Base-by-base conservation (phyloP, 2,329 filamentous ascomycete genomes). In the Whalleya microplaca region DNA sequence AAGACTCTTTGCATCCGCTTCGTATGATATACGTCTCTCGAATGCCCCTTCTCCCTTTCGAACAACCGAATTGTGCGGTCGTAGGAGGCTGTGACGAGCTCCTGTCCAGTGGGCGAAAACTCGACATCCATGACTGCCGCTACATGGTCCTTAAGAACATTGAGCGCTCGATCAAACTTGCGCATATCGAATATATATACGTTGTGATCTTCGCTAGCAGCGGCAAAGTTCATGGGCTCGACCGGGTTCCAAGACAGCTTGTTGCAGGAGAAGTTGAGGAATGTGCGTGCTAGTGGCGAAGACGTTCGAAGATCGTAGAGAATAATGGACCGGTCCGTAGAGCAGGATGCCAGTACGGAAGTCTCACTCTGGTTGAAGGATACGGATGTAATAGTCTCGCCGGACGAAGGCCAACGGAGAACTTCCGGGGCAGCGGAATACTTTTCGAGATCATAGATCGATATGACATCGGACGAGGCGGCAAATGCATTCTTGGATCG, bases 71-170 rank as follows among this genome's bases (percentile, higher is more conserved):
- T 81, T 3, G 92, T 96, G 59, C 92, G 87, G 71, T 96, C 91
- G 71, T 93, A 92, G 0, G 89, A 92, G 4, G 91, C 95, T 14
- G 89, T 91, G 19, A 98, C 92, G 45, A 99, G 84, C 72, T 97
- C 93, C 72, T 97, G 90, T 57, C 95, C 95, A 0, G 95, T 98
- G 0, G 95, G 94, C 47, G 89, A 93, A 76, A 94, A 99, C 70
- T 97, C 92, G 41, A 99, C 89, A 72, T 96, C 93, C 91, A 97
- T 97, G 21, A 97, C 93, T 19, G 95, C 95, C 7, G 87, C 84
- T 5, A 72, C 71, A 21, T 72, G 71, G 29, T 69, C 71, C 32
- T 68, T 69, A 51, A 96, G 81, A 8, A 97, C 87, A 71, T 98
- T 97, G 58, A 96, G 78, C 0, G 94, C 91, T 60, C 92, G 87